These are phyloP conservation scores for Nannizziopsis arthrosporioides DNA, from an alignment of 2,329 filamentous ascomycete species.

Conservation along the genomic window DNA sequence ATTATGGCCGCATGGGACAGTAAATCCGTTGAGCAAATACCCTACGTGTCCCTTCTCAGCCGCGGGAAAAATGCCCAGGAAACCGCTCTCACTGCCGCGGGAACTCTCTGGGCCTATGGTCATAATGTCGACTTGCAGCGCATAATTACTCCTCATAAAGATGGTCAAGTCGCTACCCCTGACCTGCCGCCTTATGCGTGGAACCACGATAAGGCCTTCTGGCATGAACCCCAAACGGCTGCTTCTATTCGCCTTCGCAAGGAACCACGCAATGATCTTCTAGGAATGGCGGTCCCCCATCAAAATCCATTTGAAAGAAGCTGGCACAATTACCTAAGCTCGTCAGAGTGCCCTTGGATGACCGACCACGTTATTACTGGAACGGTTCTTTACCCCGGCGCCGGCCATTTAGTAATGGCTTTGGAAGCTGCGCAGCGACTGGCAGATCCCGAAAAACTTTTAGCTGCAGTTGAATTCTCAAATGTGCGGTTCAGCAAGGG, in stretches of 20 bases:
- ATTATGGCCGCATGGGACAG: no score
- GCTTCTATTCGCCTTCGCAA: slow-evolving; percentile 13
- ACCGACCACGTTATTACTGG: slow-evolving; percentile 18
- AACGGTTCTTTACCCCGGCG: slow-evolving; percentile 25
- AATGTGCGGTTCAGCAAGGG: neutral
- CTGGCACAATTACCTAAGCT: slow-evolving; percentile 32
- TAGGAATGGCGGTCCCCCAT: slow-evolving; percentile 21
- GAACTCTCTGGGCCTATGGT: slow-evolving; percentile 23
- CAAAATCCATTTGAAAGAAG: slow-evolving; percentile 20
- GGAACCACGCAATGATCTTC: slow-evolving; percentile 34
- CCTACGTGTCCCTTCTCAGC: no score
- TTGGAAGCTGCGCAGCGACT: slow-evolving; percentile 23
- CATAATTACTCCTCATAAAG: slow-evolving; percentile 21
- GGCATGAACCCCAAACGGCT: slow-evolving; percentile 15
- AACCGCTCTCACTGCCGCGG: slow-evolving; percentile 29
- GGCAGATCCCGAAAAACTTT: neutral
- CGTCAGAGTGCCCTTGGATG: slow-evolving; percentile 19
- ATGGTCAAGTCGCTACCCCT: slow-evolving; percentile 19
- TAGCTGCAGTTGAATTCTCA: neutral
- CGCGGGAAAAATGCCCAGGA: no score
- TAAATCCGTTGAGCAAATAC: no score
- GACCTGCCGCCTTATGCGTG: slow-evolving; percentile 16
- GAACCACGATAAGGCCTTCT: slow-evolving; percentile 12
- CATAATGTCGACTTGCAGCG: slow-evolving; percentile 17
- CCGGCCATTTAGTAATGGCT: slow-evolving; percentile 25